Evolutionary conservation across 2,329 filamentous ascomycete species (phyloP).

Genomic region (Arthrobotrys entomopaga): DNA sequence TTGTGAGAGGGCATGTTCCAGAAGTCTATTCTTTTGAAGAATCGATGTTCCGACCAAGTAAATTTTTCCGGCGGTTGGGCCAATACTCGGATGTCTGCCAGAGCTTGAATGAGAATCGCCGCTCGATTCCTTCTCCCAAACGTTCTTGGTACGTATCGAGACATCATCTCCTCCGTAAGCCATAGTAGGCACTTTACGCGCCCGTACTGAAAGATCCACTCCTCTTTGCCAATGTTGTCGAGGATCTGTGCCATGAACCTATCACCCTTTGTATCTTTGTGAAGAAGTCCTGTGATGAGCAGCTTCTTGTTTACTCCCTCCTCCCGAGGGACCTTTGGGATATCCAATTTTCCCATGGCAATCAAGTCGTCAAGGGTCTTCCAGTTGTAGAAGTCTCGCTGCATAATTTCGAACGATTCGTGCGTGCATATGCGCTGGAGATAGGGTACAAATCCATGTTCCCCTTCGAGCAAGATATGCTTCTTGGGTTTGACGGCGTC

Average conservation of each 20-base stretch:
- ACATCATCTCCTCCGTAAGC: slow-evolving; percentile 71
- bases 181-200: slow-evolving; percentile 82
- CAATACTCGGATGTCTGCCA: slow-evolving; percentile 71
- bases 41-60: slow-evolving; percentile 59
- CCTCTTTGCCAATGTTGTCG: slow-evolving; percentile 68
- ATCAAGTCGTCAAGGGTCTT: slow-evolving; percentile 70
- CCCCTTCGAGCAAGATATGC: slow-evolving; percentile 84
- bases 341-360: slow-evolving; percentile 66
- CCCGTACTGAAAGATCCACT: slow-evolving; percentile 78
- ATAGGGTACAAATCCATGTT: slow-evolving; percentile 70
- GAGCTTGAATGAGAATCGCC: slow-evolving; percentile 71
- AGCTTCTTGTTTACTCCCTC: slow-evolving; percentile 74
- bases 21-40: slow-evolving; percentile 64
- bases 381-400: slow-evolving; percentile 71
- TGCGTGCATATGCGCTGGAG: slow-evolving; percentile 69
- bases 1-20: slow-evolving; percentile 66
- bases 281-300: slow-evolving; percentile 76
- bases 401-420: slow-evolving; percentile 66
- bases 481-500: slow-evolving; percentile 78
- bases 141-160: slow-evolving; percentile 70
- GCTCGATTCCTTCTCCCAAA: slow-evolving; percentile 69
- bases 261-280: slow-evolving; percentile 67
- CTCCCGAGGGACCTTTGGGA: slow-evolving; percentile 66
- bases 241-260: slow-evolving; percentile 72
- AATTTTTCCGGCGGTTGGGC: slow-evolving; percentile 61